These are phyloP conservation scores for Sporormia fimetaria DNA, from an alignment of 495 filamentous ascomycete species.

Conservation along the genomic window DNA sequence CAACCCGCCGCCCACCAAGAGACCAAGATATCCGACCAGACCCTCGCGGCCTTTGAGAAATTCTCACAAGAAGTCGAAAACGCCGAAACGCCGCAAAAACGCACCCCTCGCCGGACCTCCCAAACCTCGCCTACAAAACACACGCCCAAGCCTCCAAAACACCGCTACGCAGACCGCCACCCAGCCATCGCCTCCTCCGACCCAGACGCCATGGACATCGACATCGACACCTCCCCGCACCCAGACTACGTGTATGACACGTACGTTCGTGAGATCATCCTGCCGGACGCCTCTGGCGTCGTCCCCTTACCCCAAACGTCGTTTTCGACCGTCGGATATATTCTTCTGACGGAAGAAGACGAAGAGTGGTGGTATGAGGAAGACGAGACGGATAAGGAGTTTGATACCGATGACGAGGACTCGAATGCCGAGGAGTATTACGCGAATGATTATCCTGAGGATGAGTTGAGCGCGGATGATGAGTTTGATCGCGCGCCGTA, in stretches of 20 bases:
- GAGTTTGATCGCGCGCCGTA: conserved; percentile 43
- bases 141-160: conserved; percentile 27
- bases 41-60: conserved; percentile 18
- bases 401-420: conserved; percentile 22
- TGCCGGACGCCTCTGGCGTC: conserved; percentile 3
- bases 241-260: conserved; percentile 57
- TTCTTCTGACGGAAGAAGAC: conserved; percentile 48
- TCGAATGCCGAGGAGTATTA: conserved; percentile 50
- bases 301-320: conserved; percentile 1
- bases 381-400: conserved; percentile 50
- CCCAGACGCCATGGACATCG: conserved; percentile 27
- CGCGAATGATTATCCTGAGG: conserved; percentile 57
- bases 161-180: conserved; percentile 25
- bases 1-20: background rate
- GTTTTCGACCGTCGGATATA: conserved; percentile 43
- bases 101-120: background rate
- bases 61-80: conserved; percentile 18
- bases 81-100: too few relatives aligned
- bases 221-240: conserved; percentile 33
- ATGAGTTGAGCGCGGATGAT: conserved; percentile 49
- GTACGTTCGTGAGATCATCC: conserved; percentile 40
- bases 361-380: conserved; percentile 49
- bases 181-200: conserved; percentile 9
- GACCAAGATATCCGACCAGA: conserved; percentile 17
- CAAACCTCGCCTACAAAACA: background rate